Evolutionary conservation across 78 protist species (phyloP).

Genomic region (Goniomonas avonlea): DNA sequence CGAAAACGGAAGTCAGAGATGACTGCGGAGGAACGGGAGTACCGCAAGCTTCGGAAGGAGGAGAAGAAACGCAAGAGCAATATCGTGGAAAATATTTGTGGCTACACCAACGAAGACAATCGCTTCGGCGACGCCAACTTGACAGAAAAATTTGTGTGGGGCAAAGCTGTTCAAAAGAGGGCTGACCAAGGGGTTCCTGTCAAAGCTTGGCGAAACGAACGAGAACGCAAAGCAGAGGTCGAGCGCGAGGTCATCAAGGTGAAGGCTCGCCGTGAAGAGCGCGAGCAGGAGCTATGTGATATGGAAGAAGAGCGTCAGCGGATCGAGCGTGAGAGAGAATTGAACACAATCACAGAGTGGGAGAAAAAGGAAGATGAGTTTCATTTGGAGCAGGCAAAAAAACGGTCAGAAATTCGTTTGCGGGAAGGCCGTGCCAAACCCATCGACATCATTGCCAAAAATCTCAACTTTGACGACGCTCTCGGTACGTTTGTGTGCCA

Average conservation of each 20-base stretch:
- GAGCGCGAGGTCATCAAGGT: conserved; percentile 66
- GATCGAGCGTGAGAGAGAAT: conserved; percentile 41
- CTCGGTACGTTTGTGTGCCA: background rate
- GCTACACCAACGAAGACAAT: too few relatives aligned
- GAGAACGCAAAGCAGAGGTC: too few relatives aligned
- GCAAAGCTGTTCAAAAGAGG: too few relatives aligned
- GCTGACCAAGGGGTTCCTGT: too few relatives aligned
- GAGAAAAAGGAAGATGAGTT: conserved; percentile 71
- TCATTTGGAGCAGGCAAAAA: conserved; percentile 52
- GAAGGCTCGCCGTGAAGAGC: conserved; percentile 56
- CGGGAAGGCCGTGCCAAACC: conserved; percentile 67
- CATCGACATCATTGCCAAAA: conserved; percentile 54
- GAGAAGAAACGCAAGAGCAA: too few relatives aligned
- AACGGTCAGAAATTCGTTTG: conserved; percentile 54
- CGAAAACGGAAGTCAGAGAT: too few relatives aligned
- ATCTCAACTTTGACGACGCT: conserved; percentile 5
- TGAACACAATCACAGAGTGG: conserved; percentile 38
- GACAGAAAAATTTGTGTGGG: too few relatives aligned
- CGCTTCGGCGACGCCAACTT: too few relatives aligned
- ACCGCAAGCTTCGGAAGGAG: too few relatives aligned
- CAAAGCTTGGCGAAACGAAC: too few relatives aligned
- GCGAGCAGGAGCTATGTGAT: conserved; percentile 59
- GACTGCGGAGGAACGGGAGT: too few relatives aligned
- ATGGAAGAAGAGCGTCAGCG: conserved; percentile 57
- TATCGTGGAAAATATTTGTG: too few relatives aligned